Percentiles rank a stretch among this genome's conserved stretches.
phyloP scores from a whole-genome alignment of 306 rosid genomes.

The Ormosia emarginata region DNA sequence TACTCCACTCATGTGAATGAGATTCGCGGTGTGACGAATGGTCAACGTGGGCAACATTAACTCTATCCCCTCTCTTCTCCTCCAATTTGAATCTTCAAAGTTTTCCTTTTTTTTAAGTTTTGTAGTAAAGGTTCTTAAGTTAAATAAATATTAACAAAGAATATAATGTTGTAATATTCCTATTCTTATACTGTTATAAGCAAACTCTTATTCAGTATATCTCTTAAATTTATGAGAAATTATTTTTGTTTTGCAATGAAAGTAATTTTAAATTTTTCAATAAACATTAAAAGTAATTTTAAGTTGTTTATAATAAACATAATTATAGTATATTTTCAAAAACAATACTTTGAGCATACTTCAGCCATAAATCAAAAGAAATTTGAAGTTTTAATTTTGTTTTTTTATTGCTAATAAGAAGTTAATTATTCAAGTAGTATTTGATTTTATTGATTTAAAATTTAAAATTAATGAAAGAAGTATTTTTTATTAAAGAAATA shows the following conservation, averaged over 20 bases:
- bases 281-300: too few relatives aligned
- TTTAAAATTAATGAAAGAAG: too few relatives aligned
- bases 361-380: too few relatives aligned
- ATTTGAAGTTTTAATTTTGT: too few relatives aligned
- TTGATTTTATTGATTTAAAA: too few relatives aligned
- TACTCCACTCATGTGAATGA: slow-evolving; percentile 2
- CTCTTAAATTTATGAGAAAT: background rate
- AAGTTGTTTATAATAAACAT: too few relatives aligned
- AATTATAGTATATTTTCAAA: too few relatives aligned
- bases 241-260: background rate
- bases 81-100: background rate
- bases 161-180: background rate
- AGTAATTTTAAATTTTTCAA: too few relatives aligned
- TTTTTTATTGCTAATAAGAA: too few relatives aligned
- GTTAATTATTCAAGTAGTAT: too few relatives aligned
- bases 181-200: background rate
- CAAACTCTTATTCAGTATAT: background rate
- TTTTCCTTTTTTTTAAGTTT: background rate
- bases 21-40: background rate
- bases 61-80: background rate
- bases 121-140: background rate
- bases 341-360: too few relatives aligned
- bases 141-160: background rate
- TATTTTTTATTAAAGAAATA: too few relatives aligned
- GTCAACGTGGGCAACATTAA: slow-evolving; percentile 12